Evolutionary conservation across 768 basidiomycete genomes (phyloP), one percentile per base, ranked within the genome.

Genomic region (Pisolithus microcarpus): DNA sequence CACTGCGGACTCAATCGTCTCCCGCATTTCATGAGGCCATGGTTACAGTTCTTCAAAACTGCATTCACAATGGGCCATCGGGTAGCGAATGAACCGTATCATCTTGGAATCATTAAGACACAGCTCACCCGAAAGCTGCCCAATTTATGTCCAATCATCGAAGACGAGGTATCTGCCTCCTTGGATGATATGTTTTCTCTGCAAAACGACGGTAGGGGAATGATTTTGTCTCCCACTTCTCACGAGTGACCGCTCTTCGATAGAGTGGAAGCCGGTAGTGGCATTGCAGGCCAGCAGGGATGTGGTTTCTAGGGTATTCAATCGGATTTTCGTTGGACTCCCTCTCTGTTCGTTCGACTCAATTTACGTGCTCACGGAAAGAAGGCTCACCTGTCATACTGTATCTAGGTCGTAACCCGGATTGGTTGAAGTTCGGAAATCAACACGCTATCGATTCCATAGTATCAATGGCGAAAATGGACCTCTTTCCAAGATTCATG

Each of bases 321-420:
- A 75, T 55, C 71, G 79, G 6, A 48, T 73, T 4, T 75, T 80
- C 52, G 71, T 80, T 7, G 78, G 77, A 0, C 61, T 70, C 18
- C 75, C 77, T 1, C 45, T 75, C 0, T 80, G 78, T 76, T 46
- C 23, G 72, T 64, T 1, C 28, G 8, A 6, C 5, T 36, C 23
- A 37, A 2, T 36, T 21, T 7, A 37, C 19, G 42, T 10, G 23
- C 21, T 23, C 28, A 24, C 8, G 26, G 8, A 13, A 15, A 24
- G 26, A 4, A 24, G 23, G 23, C 42, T 6, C 21, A 48, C 4
- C 13, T 39, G 2, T 18, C 6, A 19, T n/a, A n/a, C n/a, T n/a
- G n/a, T 7, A 4, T 30, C 30, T 24, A 75, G 74, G 73, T 55
- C 65, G 72, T 11, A 54, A 73, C 44, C 52, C 58, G 8, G 68